A percentile compares a stretch with the other conserved stretches of the same genome.
Conservation (phyloP, 2,329 filamentous ascomycete species). For the Neonectria neomacrospora region DNA sequence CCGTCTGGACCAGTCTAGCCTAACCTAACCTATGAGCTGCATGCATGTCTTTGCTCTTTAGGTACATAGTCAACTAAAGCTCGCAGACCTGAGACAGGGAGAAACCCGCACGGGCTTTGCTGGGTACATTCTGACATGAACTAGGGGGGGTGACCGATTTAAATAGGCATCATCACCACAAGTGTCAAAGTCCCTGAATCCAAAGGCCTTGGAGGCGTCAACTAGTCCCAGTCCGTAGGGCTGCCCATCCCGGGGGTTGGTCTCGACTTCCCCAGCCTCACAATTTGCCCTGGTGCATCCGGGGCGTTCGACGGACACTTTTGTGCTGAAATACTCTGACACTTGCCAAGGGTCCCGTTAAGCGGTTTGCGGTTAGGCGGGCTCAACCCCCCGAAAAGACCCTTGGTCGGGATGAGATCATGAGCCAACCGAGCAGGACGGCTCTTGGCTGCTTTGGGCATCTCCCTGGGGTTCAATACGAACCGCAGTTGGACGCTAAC, state of each 20-base stretch:
- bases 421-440: neutral
- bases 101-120: neutral
- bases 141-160: neutral
- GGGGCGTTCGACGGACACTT: too few species aligned
- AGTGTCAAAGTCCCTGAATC: neutral
- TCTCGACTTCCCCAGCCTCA: neutral
- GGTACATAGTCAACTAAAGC: neutral
- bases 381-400: neutral
- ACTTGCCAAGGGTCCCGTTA: constrained; percentile 1
- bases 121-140: neutral
- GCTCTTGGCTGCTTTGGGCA: neutral
- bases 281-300: neutral
- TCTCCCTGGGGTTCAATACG: constrained; percentile 2
- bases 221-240: neutral
- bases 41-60: too few species aligned
- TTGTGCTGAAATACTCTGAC: too few species aligned
- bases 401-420: constrained; percentile 2
- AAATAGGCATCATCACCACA: neutral
- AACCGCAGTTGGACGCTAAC: neutral
- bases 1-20: neutral
- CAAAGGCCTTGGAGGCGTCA: neutral
- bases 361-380: neutral
- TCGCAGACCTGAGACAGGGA: neutral
- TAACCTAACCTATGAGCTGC: too few species aligned
- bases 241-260: neutral